Conservation (phyloP, 352 stramenopile genomes). For the Phytophthora hibernalis region DNA sequence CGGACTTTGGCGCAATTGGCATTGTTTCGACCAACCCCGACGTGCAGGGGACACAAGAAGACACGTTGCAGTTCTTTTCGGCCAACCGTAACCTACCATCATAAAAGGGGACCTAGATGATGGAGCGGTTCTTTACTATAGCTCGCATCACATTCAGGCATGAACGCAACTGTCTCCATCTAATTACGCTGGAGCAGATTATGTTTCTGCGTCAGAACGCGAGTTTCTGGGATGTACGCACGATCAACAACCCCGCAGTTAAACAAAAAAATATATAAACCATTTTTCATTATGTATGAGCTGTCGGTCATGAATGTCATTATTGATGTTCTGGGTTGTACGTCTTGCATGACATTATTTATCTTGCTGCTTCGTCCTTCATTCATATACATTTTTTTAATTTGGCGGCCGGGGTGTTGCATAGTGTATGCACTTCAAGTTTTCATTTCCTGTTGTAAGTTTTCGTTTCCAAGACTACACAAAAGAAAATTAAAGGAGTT, state of each 20-base stretch:
- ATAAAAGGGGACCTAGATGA: conserved; percentile 9
- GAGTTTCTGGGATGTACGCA: conserved; percentile 9
- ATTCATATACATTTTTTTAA: too few relatives aligned
- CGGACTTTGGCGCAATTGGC: too few relatives aligned
- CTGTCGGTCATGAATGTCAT: not conserved
- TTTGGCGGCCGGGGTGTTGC: too few relatives aligned
- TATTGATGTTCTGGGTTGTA: conserved; percentile 12
- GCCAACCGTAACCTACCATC: not conserved
- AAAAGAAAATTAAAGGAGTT: too few relatives aligned
- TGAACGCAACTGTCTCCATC: conserved; percentile 10
- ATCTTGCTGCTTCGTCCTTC: not conserved
- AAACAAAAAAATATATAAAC: not conserved
- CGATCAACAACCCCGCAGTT: not conserved
- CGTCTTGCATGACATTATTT: conserved; percentile 5
- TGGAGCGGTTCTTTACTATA: conserved; percentile 21
- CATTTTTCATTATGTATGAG: conserved; percentile 13
- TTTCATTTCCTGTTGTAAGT: too few relatives aligned
- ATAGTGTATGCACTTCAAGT: too few relatives aligned
- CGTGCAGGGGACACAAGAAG: too few relatives aligned
- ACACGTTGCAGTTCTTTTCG: not conserved
- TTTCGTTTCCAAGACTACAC: too few relatives aligned
- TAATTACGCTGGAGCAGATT: conserved; percentile 15
- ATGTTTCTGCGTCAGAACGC: conserved; percentile 17
- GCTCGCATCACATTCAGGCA: conserved; percentile 15
- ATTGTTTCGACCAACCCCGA: too few relatives aligned